Evolutionary conservation across 1,139 yeast species (phyloP), one percentile per base, ranked within the genome.

Genomic region (Blastobotrys elegans): DNA sequence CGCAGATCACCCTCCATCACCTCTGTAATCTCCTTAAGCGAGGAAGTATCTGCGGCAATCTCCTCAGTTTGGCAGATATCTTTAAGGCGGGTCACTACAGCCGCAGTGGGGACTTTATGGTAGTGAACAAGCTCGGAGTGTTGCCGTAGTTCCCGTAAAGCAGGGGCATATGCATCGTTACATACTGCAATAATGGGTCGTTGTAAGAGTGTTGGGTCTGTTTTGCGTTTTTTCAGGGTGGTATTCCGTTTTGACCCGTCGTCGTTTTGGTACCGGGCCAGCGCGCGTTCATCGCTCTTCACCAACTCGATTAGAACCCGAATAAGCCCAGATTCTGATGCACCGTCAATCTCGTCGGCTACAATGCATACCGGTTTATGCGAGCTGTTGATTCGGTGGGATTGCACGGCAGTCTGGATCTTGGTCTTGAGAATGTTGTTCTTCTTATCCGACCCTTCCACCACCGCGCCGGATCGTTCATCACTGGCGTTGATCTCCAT

Each of bases 181-280:
- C 97, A 95, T 49, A 92, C 79, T 43, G 96, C 92, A 47, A 92
- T 86, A 18, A 92, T 88, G 0, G 98, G 98, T 54, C 98, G 73
- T 56, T 76, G 72, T 41, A 90, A 66, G 3, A 82, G 67, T 37
- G 71, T 73, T 52, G 57, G 40, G n/a, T 59, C 60, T 31, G 63
- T 58, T 37, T 58, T 63, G 18, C 54, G 47, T 56, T 62, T 58
- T 51, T 64, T 55, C 36, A 55, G 57, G 47, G 56, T 52, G 40
- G 44, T 22, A 46, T 48, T 52, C 48, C 45, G 42, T 46, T 45
- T 55, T 46, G 46, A 30, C 48, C 35, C 43, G 39, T 38, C 49
- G 24, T 26, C 41, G 41, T 27, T 44, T 31, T 39, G 47, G 33
- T 13, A 54, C 48, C 26, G 51, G 46, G 61, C 50, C 40, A 65